Base-by-base conservation (phyloP, 2,329 filamentous ascomycete genomes). In the Metarhizium guizhouense region DNA sequence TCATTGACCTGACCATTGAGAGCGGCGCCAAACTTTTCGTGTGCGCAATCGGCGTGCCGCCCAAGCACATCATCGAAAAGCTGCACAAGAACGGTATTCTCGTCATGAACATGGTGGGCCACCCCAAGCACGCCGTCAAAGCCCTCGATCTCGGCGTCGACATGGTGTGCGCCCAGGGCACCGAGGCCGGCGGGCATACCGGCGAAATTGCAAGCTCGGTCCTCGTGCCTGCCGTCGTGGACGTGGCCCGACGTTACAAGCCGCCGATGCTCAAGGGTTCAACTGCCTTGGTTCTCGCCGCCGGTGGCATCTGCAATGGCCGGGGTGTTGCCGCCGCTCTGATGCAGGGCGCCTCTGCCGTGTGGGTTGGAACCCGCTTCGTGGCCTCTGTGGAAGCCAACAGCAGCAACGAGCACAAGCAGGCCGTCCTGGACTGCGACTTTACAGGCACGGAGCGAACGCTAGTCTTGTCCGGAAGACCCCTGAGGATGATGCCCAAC, bases 71-170 rank as follows among this genome's bases (percentile, higher is more conserved):
- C 4, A 87, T 96, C 56, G 84, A 89, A 62, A 75, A 84, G 48
- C 77, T 97, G 48, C 93, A 97, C 67, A 78, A 79, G 8, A 86
- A 87, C 0, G 88, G 88, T 0, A 88, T 97, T 47, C 68, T 95
- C 57, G 79, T 96, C 38, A 96, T 96, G 91, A 96, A 96, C 71
- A 96, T 96, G 92, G 91, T 96, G 20, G 93, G 93, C 0, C 88
- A 92, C 64, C 92, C 93, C 2, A 90, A 87, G 68, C 93, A 97
- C 70, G 92, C 92, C 1, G 82, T 86, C 69, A 96, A 96, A 74
- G 92, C 92, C 3, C 76, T 97, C 4, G 83, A 90, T 52, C 82
- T 86, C 0, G 93, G 93, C 47, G 90, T 95, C 10, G 93, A 97
- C 72, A 86, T 96, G 60, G 81, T 97, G 5, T 96, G 91, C 68